Evolutionary conservation across 2,329 filamentous ascomycete species (phyloP).

Genomic region (Rhynchosporium secalis): DNA sequence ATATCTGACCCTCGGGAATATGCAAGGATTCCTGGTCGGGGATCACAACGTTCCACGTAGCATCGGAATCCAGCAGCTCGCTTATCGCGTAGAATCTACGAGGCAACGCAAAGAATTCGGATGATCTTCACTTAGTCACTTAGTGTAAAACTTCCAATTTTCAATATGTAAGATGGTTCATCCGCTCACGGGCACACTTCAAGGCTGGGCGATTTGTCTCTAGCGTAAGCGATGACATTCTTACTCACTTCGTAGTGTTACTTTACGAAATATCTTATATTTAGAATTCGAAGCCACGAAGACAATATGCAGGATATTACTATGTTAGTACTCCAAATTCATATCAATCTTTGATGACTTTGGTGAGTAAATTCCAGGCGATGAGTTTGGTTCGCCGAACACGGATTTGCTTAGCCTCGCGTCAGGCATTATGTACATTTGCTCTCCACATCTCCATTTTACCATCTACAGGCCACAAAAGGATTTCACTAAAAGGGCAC

Average conservation of each 20-base stretch:
- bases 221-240: too few species aligned
- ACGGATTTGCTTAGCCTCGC: constrained; percentile 71
- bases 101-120: not conserved
- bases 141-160: constrained; percentile 47
- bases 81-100: constrained; percentile 55
- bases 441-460: constrained; percentile 58
- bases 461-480: constrained; percentile 87
- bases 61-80: constrained; percentile 88
- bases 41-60: constrained; percentile 93
- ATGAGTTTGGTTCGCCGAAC: constrained; percentile 82
- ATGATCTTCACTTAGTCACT: not conserved
- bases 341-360: constrained; percentile 79
- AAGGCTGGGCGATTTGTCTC: too few species aligned
- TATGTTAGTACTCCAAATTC: too few species aligned
- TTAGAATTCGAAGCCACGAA: too few species aligned
- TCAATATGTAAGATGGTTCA: constrained; percentile 53
- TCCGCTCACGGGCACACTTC: too few species aligned
- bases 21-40: constrained; percentile 92
- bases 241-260: too few species aligned
- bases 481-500: constrained; percentile 89
- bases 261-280: too few species aligned
- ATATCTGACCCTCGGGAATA: constrained; percentile 77
- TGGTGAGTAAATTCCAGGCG: constrained; percentile 46
- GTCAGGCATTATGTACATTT: constrained; percentile 67
- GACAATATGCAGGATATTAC: too few species aligned